A percentile compares a stretch with the other conserved stretches of the same genome.
These are phyloP conservation scores for Cylindrotheca closterium DNA, from an alignment of 108 stramenopile genomes.

Conservation along the genomic window DNA sequence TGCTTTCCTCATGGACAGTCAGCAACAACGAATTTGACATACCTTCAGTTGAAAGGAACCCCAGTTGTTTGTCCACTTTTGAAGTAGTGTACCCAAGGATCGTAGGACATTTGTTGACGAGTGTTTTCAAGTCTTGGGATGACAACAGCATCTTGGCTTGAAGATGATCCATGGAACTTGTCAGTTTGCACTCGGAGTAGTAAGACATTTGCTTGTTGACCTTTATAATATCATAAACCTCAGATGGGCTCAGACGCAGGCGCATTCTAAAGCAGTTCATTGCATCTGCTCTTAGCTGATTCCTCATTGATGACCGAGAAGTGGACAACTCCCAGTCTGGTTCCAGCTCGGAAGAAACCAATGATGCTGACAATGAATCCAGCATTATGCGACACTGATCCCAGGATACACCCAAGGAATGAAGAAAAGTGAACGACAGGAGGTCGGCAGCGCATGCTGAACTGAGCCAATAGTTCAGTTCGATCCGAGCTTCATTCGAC, in stretches of 20 bases:
- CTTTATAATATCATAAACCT: slow-evolving; percentile 43
- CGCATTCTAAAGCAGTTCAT: slow-evolving; percentile 47
- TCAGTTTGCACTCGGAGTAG: slow-evolving; percentile 33
- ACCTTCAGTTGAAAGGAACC: slow-evolving; percentile 50
- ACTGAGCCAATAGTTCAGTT: slow-evolving; percentile 29
- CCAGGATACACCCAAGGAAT: slow-evolving; percentile 41
- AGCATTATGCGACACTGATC: slow-evolving; percentile 32
- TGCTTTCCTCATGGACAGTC: no score
- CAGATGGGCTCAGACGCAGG: slow-evolving; percentile 33
- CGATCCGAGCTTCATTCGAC: slow-evolving; percentile 32
- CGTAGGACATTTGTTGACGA: slow-evolving; percentile 48
- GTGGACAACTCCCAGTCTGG: slow-evolving; percentile 44
- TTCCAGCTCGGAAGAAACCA: slow-evolving; percentile 42
- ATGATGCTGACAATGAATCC: slow-evolving; percentile 27
- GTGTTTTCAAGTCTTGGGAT: slow-evolving; percentile 25
- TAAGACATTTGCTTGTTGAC: slow-evolving; percentile 40
- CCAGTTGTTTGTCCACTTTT: slow-evolving; percentile 28
- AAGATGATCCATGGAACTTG: slow-evolving; percentile 34
- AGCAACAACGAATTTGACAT: no score
- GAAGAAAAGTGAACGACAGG: slow-evolving; percentile 40
- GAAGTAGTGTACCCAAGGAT: slow-evolving; percentile 38
- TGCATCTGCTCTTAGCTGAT: slow-evolving; percentile 19
- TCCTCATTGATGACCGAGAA: slow-evolving; percentile 18
- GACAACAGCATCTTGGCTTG: slow-evolving; percentile 37
- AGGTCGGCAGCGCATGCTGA: slow-evolving; percentile 34